These are phyloP conservation scores for Crucibulum cyathiforme DNA, from an alignment of 1,284 basidiomycete species.

Conservation along the genomic window DNA sequence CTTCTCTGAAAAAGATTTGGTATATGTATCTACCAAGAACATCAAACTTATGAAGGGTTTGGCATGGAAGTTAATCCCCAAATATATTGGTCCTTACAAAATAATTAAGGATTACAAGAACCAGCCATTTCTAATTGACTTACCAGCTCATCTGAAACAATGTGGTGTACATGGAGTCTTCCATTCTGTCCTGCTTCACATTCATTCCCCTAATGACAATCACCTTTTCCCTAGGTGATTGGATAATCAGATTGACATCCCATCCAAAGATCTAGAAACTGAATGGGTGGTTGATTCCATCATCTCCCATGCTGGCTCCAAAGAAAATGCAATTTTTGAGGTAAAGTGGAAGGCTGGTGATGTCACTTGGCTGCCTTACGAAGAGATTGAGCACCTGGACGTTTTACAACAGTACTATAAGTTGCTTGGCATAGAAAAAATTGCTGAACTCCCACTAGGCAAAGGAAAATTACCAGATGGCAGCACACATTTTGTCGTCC, in stretches of 20 bases:
- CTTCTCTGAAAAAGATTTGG: constrained; percentile 26
- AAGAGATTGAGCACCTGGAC: constrained; percentile 24
- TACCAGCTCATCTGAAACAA: constrained; percentile 25
- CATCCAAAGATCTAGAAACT: not conserved
- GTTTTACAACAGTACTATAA: constrained; percentile 5
- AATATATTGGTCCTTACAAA: constrained; percentile 39
- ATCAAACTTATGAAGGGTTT: constrained; percentile 29
- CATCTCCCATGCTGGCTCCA: constrained; percentile 29
- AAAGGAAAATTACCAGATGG: not conserved
- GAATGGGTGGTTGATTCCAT: constrained; percentile 42
- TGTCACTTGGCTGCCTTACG: constrained; percentile 35
- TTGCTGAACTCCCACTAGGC: not conserved
- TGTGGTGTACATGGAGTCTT: constrained; percentile 35
- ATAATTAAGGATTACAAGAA: constrained; percentile 20
- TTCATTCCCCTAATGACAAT: constrained; percentile 35
- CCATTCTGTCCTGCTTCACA: constrained; percentile 31
- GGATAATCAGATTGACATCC: constrained; percentile 11
- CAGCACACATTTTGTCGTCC: too few species aligned
- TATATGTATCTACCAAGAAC: constrained; percentile 44
- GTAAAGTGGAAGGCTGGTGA: constrained; percentile 42
- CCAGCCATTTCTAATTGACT: constrained; percentile 27
- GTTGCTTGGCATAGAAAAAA: not conserved
- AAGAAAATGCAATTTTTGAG: constrained; percentile 28
- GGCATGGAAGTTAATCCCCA: constrained; percentile 38
- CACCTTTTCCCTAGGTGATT: constrained; percentile 29